phyloP scores from a whole-genome alignment of 2,329 filamentous ascomycete genomes.

The Xylaria sp. region DNA sequence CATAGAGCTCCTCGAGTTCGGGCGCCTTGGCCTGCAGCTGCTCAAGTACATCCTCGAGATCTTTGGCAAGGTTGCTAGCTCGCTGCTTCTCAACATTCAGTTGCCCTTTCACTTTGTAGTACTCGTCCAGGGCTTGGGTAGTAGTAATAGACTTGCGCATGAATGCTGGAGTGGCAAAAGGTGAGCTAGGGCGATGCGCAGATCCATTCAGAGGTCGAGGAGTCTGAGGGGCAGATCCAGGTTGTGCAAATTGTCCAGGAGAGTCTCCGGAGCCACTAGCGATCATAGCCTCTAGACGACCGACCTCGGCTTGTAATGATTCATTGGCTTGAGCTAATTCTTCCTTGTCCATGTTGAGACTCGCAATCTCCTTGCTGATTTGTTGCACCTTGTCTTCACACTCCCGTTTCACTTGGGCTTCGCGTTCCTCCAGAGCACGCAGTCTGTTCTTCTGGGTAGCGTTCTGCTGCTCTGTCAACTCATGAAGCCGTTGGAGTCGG shows the following conservation, averaged over 20 bases:
- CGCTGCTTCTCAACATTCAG: constrained; percentile 79
- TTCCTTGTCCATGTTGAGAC: constrained; percentile 60
- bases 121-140: constrained; percentile 72
- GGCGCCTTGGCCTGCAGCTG: constrained; percentile 88
- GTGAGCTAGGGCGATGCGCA: constrained; percentile 65
- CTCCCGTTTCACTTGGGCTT: constrained; percentile 74
- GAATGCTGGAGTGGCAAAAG: constrained; percentile 71
- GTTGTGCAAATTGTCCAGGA: constrained; percentile 52
- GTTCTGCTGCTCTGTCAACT: constrained; percentile 81
- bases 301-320: constrained; percentile 64
- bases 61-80: constrained; percentile 77
- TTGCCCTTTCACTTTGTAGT: constrained; percentile 75
- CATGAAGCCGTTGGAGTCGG: constrained; percentile 80
- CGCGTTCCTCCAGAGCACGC: constrained; percentile 72
- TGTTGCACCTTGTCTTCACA: constrained; percentile 69
- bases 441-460: constrained; percentile 77
- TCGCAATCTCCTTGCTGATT: constrained; percentile 67
- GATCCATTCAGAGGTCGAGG: constrained; percentile 68
- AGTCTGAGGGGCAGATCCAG: constrained; percentile 68
- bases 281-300: constrained; percentile 62
- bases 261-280: constrained; percentile 57
- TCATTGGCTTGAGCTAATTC: constrained; percentile 62
- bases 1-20: constrained; percentile 85
- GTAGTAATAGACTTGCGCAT: constrained; percentile 69
- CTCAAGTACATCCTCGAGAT: constrained; percentile 86